Evolutionary conservation across 495 filamentous ascomycete species (phyloP), one percentile per base, ranked within the genome.

Genomic region (Neurospora sp.): DNA sequence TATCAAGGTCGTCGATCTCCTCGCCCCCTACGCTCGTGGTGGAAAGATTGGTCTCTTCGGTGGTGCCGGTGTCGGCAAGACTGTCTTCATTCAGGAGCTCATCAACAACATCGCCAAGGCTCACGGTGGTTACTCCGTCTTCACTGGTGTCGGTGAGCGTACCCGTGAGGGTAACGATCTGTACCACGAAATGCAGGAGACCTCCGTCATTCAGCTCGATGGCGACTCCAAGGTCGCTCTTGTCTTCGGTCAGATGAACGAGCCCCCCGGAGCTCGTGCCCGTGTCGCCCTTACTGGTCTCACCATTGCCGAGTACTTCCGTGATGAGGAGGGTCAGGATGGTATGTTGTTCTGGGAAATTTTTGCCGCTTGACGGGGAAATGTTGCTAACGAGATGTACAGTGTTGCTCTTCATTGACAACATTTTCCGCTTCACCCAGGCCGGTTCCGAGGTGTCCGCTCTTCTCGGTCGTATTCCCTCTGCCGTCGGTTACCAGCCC

Each of bases 151-250:
- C 85, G 96, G 96, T 81, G 96, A 99, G 92, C 96, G 96, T 88
- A 99, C 96, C 81, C 96, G 96, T 92, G 96, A 99, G 91, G 96
- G 96, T 91, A 99, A 99, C 91, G 96, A 99, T 91, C 87, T 99
- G 89, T 99, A 99, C 92, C 96, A 99, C 88, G 96, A 99, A 92
- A 99, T 99, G 96, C 96, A 99, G 89, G 94, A 99, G 88, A 99
- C 96, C 81, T 90, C 91, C 87, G 96, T 99, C 90, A 99, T 99
- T 87, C 88, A 99, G 85, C 93, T 99, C 75, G 96, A 99, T 75
- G 96, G 96, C 86, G 94, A 97, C 79, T 99, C 96, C 84, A 99
- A 99, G 92, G 96, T 98, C 87, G 93, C 96, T 75, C 89, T 99
- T 76, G 96, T 98, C 76, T 99, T 99, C 89, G 96, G 96, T 89